These are phyloP conservation scores for Epichloe coenophiala DNA, from an alignment of 2,329 filamentous ascomycete genomes.

Conservation along the genomic window DNA sequence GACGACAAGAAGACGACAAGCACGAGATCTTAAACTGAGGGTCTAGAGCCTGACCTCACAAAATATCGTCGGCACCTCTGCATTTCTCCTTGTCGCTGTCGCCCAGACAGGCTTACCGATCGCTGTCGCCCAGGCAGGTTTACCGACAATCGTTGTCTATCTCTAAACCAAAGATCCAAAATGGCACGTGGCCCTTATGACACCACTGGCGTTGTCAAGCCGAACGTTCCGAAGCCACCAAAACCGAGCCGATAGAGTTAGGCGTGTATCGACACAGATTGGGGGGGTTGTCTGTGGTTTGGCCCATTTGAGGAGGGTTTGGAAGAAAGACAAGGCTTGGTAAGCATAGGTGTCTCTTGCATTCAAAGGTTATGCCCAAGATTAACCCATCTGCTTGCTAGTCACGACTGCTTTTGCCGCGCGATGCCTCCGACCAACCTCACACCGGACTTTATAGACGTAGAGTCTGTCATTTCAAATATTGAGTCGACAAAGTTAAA, in stretches of 20 bases:
- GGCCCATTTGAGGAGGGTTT: neutral
- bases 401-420: neutral
- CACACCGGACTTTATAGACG: neutral
- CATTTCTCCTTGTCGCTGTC: neutral
- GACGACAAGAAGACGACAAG: neutral
- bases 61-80: neutral
- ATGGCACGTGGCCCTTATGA: slow-evolving; percentile 26
- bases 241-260: slow-evolving; percentile 12
- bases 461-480: neutral
- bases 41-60: neutral
- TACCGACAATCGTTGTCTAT: neutral
- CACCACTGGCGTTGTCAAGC: slow-evolving; percentile 24
- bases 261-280: neutral
- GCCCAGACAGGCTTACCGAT: neutral
- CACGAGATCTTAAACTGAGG: neutral
- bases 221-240: slow-evolving; percentile 21
- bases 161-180: neutral
- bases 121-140: neutral
- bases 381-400: neutral
- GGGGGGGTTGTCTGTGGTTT: neutral
- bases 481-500: no score
- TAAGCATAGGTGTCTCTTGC: neutral
- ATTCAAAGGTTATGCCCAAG: neutral
- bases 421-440: slow-evolving; percentile 8
- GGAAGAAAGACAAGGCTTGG: neutral